A percentile compares a stretch with the other conserved stretches of the same genome.
Conservation (phyloP, 305 asterid genomes). For the Fraxinus floribunda region DNA sequence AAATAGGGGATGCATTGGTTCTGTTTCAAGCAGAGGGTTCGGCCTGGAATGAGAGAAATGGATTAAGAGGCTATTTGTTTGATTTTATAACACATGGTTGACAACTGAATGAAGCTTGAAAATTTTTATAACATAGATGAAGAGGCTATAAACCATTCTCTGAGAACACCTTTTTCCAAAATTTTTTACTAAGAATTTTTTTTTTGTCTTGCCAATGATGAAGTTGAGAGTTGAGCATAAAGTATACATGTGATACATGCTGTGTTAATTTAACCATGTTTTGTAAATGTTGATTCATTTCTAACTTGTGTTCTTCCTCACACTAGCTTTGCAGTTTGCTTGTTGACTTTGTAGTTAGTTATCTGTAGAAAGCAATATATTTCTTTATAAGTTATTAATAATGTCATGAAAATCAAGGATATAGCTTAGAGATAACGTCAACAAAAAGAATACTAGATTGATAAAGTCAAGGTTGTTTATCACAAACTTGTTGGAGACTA, state of each 20-base stretch:
- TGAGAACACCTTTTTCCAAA: not conserved
- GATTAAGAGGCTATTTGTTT: not conserved
- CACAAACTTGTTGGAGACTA: constrained; percentile 1
- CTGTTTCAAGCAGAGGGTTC: constrained; percentile 4
- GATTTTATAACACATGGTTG: not conserved
- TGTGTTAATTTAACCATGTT: not conserved
- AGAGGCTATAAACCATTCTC: not conserved
- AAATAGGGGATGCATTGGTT: not conserved
- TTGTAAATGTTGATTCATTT: constrained; percentile 1
- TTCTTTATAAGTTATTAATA: not conserved
- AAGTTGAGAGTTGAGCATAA: constrained; percentile 6
- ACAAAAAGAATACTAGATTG: too few relatives aligned
- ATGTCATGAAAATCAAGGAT: not conserved
- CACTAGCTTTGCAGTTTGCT: not conserved
- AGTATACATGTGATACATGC: not conserved
- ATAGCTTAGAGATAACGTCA: not conserved
- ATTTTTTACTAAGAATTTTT: not conserved
- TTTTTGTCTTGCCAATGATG: not conserved
- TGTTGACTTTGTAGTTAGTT: not conserved
- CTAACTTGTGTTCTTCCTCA: not conserved
- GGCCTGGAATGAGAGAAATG: constrained; percentile 11
- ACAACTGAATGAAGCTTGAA: not conserved
- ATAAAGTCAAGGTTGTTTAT: not conserved
- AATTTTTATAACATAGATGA: not conserved
- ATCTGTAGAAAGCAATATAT: not conserved